Percentiles rank a stretch among this genome's conserved stretches.
These are phyloP conservation scores for Rhizophagus prolifer DNA, from an alignment of 192 early-diverging fungal species.

Conservation along the genomic window DNA sequence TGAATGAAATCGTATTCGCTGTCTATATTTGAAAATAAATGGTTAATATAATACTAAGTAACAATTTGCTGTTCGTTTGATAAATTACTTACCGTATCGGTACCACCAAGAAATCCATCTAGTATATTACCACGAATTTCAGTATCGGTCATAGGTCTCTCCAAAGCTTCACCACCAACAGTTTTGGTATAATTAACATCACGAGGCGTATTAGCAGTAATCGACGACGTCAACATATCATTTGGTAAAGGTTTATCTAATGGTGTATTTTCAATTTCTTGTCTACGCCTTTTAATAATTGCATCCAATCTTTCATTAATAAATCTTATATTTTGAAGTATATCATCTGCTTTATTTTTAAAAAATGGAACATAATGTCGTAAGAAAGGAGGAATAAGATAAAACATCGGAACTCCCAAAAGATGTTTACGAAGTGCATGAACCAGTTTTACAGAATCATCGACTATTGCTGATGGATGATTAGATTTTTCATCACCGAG, in stretches of 20 bases:
- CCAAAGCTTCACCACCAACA: no score
- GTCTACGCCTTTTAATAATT: neutral
- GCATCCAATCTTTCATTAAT: neutral
- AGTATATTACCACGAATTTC: slow-evolving; percentile 10
- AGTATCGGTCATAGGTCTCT: slow-evolving; percentile 2
- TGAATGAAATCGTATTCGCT: no score
- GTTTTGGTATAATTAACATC: no score
- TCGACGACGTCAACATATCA: no score
- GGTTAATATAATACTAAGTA: no score
- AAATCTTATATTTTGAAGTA: neutral
- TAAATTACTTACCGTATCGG: no score
- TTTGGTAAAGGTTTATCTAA: no score
- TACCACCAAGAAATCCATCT: slow-evolving; percentile 1
- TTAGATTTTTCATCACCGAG: neutral
- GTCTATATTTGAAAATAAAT: no score
- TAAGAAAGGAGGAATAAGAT: neutral
- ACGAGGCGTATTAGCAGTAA: no score
- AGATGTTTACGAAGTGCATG: neutral
- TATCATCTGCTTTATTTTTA: no score
- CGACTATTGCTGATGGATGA: neutral
- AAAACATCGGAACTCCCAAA: neutral
- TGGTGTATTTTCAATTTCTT: no score
- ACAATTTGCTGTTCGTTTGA: neutral
- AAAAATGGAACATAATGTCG: no score
- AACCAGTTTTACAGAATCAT: neutral